Evolutionary conservation across 495 filamentous ascomycete genomes (phyloP), one percentile per base, ranked within the genome.

Genomic region (Achaetomiella virescens): DNA sequence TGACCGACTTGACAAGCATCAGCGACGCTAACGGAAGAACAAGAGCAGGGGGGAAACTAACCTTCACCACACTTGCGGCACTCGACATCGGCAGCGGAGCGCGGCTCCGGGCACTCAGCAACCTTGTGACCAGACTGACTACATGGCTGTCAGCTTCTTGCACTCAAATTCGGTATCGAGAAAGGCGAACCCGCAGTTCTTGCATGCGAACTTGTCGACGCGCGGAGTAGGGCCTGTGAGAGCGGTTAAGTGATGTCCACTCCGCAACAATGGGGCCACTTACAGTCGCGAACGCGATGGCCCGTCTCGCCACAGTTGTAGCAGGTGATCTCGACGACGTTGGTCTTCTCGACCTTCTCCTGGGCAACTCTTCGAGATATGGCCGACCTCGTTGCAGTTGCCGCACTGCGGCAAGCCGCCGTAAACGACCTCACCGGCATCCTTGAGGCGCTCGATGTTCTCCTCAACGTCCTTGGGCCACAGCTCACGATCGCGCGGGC

Each of bases 31-130:
- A 2, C 24, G 2, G 21, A 20, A 22, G 10, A 27, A 10, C n/a
- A 6, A 4, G 17, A 12, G 4, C 10, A 14, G 21, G 46, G 5
- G 1, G 10, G 25, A 41, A 38, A 61, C 69, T 59, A 73, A 88
- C 87, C 79, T 69, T 87, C 76, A 35, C 78, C 75, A 70, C 91
- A 95, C 43, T 84, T 84, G 45, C 83, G 84, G 68, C 91, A 97
- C 68, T 96, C 89, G 3, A 95, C 83, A 49, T 78, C 78, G 15
- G 78, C 83, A 21, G 86, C 82, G 50, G 83, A 84, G 27, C 84
- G 86, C 24, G 88, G 88, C 68, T 95, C 70, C 10, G 71, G 31
- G 33, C 75, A 78, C 2, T 78, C 74, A 1, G 66, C 43, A n/a
- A 57, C 64, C 17, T 62, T 70, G 59, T 78, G 75, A 14, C 75